Evolutionary conservation across 148 eudicot genomes (phyloP), one percentile per base, ranked within the genome.

Genomic region (Rhododendron kiyosumense): DNA sequence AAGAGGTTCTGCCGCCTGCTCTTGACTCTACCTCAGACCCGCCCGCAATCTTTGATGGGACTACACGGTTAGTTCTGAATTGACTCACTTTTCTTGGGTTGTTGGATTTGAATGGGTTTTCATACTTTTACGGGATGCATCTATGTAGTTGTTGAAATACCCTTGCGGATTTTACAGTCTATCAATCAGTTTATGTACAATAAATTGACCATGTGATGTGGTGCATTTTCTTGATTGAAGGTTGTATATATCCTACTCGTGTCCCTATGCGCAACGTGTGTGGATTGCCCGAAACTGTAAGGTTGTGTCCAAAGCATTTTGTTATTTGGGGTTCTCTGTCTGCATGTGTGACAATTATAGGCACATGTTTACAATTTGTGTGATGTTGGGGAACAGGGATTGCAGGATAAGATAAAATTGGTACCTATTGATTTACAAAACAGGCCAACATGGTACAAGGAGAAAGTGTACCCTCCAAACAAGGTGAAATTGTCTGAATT

Each of bases 361-460:
- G 7, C 30, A 61, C 45, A 81, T 34, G 2, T 81, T 61, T 36
- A 15, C 26, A 9, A 51, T 36, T 30, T 82, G 30, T 51, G 63
- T 80, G 10, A 30, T 15, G 24, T 45, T 79, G 13, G 69, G 41
- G 71, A 89, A 79, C 92, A 95, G 96, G 96, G 96, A 32, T 88
- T 95, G 88, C 92, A 93, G 89, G 96, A 92, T 14, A 89, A 89
- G 85, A 93, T 95, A 85, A 88, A 93, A 79, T 91, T 95, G 92
- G 95, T 94, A 48, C 94, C 98, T 26, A 94, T 95, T 87, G 88
- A 95, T 88, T 93, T 95, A 15, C 84, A 89, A 87, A 89, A 95
- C 88, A 93, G 96, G 89, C 98, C 98, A 77, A 88, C 89, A 79
- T 94, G 96, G 98, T 95, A 94, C 74, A 95, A 94, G 88, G 92